phyloP scores from a whole-genome alignment of 495 filamentous ascomycete genomes.

The Penicillium turbatum region DNA sequence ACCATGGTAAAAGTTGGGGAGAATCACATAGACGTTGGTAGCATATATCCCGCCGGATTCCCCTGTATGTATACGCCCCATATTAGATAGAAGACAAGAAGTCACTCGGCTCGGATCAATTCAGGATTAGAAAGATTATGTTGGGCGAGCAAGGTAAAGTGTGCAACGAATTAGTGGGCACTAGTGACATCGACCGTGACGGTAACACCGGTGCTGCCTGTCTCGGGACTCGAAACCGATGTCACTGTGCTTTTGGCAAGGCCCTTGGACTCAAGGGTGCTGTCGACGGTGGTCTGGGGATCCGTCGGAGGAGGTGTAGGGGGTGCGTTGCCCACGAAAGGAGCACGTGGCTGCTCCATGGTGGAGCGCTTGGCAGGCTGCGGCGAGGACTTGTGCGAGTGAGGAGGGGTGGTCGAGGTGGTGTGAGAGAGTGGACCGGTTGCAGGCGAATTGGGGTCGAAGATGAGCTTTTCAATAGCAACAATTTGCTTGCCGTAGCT shows the following conservation, averaged over 20 bases:
- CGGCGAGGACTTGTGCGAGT: slow-evolving; percentile 46
- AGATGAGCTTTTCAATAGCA: slow-evolving; percentile 61
- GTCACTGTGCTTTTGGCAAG: slow-evolving; percentile 35
- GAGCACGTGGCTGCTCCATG: slow-evolving; percentile 26
- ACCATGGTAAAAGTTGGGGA: slow-evolving; percentile 30
- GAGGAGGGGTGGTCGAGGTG: slow-evolving; percentile 40
- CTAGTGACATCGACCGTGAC: slow-evolving; percentile 30
- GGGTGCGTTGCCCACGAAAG: slow-evolving; percentile 37
- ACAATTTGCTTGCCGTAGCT: slow-evolving; percentile 77
- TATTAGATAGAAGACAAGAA: slow-evolving; percentile 35
- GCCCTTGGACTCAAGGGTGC: slow-evolving; percentile 30
- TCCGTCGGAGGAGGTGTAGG: slow-evolving; percentile 46
- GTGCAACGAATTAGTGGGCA: slow-evolving; percentile 29
- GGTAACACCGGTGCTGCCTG: slow-evolving; percentile 29
- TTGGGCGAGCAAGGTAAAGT: slow-evolving; percentile 32
- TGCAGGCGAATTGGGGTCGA: slow-evolving; percentile 32
- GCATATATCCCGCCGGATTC: slow-evolving; percentile 32
- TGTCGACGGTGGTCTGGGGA: slow-evolving; percentile 31
- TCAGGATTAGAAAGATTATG: slow-evolving; percentile 34
- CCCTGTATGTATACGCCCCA: slow-evolving; percentile 45
- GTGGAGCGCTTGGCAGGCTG: slow-evolving; percentile 38
- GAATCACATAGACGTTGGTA: slow-evolving; percentile 21
- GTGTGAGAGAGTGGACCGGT: slow-evolving; percentile 24
- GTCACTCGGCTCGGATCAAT: slow-evolving; percentile 22
- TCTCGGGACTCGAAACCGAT: slow-evolving; percentile 32